Conservation (phyloP, 2,329 filamentous ascomycete genomes). For the Verticillium nubilum region DNA sequence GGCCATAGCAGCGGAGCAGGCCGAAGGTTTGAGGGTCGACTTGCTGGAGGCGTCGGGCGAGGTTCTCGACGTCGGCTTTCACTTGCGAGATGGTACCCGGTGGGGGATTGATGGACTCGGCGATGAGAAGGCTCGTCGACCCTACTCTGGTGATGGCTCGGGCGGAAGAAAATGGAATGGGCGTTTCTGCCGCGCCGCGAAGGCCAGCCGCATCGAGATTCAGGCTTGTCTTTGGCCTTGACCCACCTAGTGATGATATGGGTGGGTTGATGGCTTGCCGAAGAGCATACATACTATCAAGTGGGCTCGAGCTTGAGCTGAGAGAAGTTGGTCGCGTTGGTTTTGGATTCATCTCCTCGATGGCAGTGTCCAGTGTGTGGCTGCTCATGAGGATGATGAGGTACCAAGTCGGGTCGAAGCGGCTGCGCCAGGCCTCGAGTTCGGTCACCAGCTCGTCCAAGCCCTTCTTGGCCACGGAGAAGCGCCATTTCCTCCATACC, state of each 20-base stretch:
- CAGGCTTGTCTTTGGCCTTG: not conserved
- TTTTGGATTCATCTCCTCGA: not conserved
- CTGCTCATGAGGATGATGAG: constrained; percentile 8
- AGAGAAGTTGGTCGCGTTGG: not conserved
- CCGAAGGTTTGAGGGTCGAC: constrained; percentile 20
- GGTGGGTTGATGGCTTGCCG: not conserved
- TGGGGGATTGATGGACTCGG: not conserved
- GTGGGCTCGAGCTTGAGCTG: not conserved
- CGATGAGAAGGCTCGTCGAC: not conserved
- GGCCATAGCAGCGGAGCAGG: constrained; percentile 20
- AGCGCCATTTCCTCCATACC: constrained; percentile 2
- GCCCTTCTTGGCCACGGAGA: constrained; percentile 2
- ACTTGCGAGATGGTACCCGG: not conserved
- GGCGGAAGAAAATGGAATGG: constrained; percentile 1
- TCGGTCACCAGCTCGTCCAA: constrained; percentile 6
- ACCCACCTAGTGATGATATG: not conserved
- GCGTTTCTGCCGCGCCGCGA: not conserved
- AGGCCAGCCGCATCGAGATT: not conserved
- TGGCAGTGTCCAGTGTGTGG: constrained; percentile 4
- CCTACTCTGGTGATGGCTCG: not conserved
- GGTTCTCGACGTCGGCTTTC: constrained; percentile 17
- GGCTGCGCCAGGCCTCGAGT: constrained; percentile 9
- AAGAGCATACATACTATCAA: not conserved
- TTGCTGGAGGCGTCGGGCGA: constrained; percentile 16
- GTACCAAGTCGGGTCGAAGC: constrained; percentile 11